Percentiles rank a stretch among this genome's conserved stretches.
These are phyloP conservation scores for Westerdykella ornata DNA, from an alignment of 2,329 filamentous ascomycete genomes.

Conservation along the genomic window DNA sequence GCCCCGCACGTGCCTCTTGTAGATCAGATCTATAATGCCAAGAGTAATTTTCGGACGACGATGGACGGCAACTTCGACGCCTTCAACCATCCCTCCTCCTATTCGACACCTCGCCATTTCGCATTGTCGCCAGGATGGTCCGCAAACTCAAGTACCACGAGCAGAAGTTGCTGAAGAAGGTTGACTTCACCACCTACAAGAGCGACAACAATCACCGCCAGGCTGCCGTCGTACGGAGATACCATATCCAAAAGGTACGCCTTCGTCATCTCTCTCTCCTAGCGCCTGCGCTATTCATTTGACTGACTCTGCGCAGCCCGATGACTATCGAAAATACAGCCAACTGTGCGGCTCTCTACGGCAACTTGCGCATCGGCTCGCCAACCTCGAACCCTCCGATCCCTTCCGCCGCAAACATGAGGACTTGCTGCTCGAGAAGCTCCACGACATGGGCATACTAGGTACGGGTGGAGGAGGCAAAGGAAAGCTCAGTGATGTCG, in stretches of 20 bases:
- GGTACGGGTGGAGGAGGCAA: slow-evolving; percentile 57
- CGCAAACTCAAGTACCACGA: slow-evolving; percentile 96
- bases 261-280: not conserved
- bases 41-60: too few relatives aligned
- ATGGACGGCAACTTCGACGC: too few relatives aligned
- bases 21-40: too few relatives aligned
- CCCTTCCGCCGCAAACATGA: slow-evolving; percentile 77
- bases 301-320: slow-evolving; percentile 41
- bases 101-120: not conserved
- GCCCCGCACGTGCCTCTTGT: too few relatives aligned
- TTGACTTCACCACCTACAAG: slow-evolving; percentile 93
- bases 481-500: slow-evolving; percentile 62
- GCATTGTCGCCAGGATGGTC: slow-evolving; percentile 56
- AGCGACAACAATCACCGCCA: slow-evolving; percentile 82
- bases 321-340: slow-evolving; percentile 63
- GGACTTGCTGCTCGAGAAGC: slow-evolving; percentile 78
- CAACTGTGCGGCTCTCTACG: slow-evolving; percentile 58
- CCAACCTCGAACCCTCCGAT: slow-evolving; percentile 72
- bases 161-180: slow-evolving; percentile 83
- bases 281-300: too few relatives aligned
- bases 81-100: not conserved
- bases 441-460: slow-evolving; percentile 86
- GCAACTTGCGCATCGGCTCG: slow-evolving; percentile 81
- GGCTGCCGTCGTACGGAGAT: slow-evolving; percentile 70
- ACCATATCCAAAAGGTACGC: slow-evolving; percentile 70